These are phyloP conservation scores for Sugiyamaella sp. DNA, from an alignment of 1,139 yeast species.

Conservation along the genomic window DNA sequence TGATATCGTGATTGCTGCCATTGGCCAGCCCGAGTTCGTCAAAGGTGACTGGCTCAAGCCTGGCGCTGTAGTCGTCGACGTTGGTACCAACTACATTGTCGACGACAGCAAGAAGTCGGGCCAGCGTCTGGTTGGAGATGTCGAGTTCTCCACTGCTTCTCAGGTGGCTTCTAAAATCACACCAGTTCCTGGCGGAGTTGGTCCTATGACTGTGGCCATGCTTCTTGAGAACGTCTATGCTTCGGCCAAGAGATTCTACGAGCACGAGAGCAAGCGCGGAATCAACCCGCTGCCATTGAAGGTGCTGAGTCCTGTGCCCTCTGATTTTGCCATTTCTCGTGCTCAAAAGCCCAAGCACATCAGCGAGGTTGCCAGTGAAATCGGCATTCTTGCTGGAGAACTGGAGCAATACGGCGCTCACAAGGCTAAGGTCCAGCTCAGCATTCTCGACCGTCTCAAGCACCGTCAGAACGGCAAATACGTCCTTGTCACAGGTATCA, in stretches of 20 bases:
- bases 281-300: slow-evolving; percentile 64
- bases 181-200: slow-evolving; percentile 99
- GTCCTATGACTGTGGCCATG: slow-evolving; percentile 99
- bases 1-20: slow-evolving; percentile 89
- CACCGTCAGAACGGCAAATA: slow-evolving; percentile 79
- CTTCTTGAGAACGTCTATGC: slow-evolving; percentile 80
- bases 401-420: slow-evolving; percentile 88
- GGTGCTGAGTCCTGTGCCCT: slow-evolving; percentile 84
- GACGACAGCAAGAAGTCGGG: slow-evolving; percentile 82
- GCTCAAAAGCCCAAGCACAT: slow-evolving; percentile 87
- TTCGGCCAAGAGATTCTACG: slow-evolving; percentile 62
- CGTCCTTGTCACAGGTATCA: slow-evolving; percentile 92
- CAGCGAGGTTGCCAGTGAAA: slow-evolving; percentile 74
- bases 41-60: slow-evolving; percentile 88
- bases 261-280: slow-evolving; percentile 34
- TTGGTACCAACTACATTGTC: slow-evolving; percentile 87
- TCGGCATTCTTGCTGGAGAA: slow-evolving; percentile 80
- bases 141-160: slow-evolving; percentile 71
- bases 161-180: slow-evolving; percentile 76
- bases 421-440: slow-evolving; percentile 87
- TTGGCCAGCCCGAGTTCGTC: slow-evolving; percentile 82
- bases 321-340: slow-evolving; percentile 89
- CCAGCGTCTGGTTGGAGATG: slow-evolving; percentile 89
- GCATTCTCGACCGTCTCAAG: slow-evolving; percentile 69
- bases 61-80: slow-evolving; percentile 89